phyloP scores from a whole-genome alignment of 1,284 basidiomycete species.

The Singerocomus inundabilis region DNA sequence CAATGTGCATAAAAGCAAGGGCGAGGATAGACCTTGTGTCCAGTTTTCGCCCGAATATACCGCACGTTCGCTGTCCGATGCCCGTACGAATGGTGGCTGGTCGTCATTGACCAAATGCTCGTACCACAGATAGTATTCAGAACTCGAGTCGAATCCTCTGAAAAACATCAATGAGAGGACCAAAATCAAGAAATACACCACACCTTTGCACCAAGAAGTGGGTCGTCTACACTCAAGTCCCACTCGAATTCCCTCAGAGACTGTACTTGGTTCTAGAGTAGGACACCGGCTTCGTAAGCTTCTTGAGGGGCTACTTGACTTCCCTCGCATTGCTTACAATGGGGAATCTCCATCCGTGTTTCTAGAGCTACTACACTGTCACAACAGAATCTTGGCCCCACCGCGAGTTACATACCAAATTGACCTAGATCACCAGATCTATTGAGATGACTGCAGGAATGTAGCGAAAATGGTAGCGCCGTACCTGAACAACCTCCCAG shows the following conservation, averaged over 20 bases:
- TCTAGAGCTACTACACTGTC: slow-evolving; percentile 41
- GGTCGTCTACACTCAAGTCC: slow-evolving; percentile 54
- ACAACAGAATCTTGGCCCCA: neutral
- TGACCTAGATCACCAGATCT: slow-evolving; percentile 41
- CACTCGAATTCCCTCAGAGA: slow-evolving; percentile 68
- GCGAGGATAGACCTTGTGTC: slow-evolving; percentile 51
- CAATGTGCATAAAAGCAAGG: neutral
- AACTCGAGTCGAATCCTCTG: slow-evolving; percentile 53
- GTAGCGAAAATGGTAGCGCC: slow-evolving; percentile 4
- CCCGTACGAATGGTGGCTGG: slow-evolving; percentile 63
- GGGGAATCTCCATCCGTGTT: slow-evolving; percentile 78
- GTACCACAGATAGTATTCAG: slow-evolving; percentile 53
- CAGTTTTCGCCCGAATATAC: slow-evolving; percentile 69
- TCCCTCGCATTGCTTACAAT: slow-evolving; percentile 49
- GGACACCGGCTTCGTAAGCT: slow-evolving; percentile 46
- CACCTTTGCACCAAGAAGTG: slow-evolving; percentile 67
- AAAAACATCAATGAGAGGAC: neutral
- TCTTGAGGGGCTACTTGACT: slow-evolving; percentile 47
- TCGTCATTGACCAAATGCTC: slow-evolving; percentile 41
- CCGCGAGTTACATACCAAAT: slow-evolving; percentile 47
- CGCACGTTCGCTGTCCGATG: slow-evolving; percentile 61
- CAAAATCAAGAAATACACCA: neutral
- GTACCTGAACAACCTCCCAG: slow-evolving; percentile 60
- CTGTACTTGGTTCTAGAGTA: slow-evolving; percentile 49
- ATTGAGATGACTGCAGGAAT: neutral